A percentile compares a stretch with the other conserved stretches of the same genome.
These are phyloP conservation scores for Ceratopteris richardii DNA, from an alignment of 75 land plant genomes.

Conservation along the genomic window DNA sequence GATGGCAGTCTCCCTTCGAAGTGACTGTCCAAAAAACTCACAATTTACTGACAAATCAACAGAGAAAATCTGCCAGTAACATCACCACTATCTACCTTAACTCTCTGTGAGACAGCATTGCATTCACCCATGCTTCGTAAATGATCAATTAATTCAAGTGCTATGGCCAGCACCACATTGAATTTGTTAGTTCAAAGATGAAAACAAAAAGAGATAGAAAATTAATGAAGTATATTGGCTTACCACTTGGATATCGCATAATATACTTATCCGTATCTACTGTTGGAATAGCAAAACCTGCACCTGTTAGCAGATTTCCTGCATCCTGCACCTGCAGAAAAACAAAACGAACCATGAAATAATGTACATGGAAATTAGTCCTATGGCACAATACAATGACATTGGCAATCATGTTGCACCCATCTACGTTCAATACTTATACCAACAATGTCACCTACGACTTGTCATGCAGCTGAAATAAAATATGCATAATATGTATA, in stretches of 20 bases:
- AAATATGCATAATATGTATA: too few species aligned
- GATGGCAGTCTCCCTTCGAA: conserved; percentile 76
- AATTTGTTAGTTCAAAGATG: conserved; percentile 4
- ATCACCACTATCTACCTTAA: conserved; percentile 20
- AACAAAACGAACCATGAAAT: too few species aligned
- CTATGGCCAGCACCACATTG: conserved; percentile 17
- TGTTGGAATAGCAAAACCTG: conserved; percentile 79
- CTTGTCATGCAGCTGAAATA: too few species aligned
- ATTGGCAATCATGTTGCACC: too few species aligned
- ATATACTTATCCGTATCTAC: conserved; percentile 86
- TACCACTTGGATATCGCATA: conserved; percentile 71
- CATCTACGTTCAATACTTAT: too few species aligned
- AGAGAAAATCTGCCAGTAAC: too few species aligned
- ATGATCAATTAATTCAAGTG: conserved; percentile 78
- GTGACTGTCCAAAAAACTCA: conserved; percentile 26
- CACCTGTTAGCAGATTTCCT: conserved; percentile 79
- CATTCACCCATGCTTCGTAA: conserved; percentile 85
- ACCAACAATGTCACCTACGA: too few species aligned
- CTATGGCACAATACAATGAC: too few species aligned
- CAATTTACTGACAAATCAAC: not conserved
- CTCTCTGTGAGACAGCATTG: conserved; percentile 75
- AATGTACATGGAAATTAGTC: too few species aligned
- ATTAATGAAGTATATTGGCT: not conserved
- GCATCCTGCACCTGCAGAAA: conserved; percentile 80
- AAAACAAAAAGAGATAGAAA: conserved; percentile 1